Conservation (phyloP, 2,329 filamentous ascomycete species). For the Botryotinia calthae region DNA sequence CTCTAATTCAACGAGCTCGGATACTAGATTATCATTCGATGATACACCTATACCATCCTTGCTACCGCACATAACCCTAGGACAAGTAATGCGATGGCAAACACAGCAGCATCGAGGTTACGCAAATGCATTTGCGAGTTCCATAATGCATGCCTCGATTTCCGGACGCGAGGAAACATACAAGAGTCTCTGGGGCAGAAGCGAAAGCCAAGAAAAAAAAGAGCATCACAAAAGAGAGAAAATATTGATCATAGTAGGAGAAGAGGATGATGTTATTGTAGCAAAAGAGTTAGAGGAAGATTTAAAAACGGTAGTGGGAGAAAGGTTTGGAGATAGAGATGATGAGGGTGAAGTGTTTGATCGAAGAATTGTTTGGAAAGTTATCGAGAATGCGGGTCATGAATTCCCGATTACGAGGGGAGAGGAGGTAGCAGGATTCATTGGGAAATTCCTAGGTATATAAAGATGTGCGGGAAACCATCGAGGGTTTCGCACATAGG, state of each 20-base stretch:
- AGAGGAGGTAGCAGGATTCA: slow-evolving; percentile 37
- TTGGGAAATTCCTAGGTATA: neutral
- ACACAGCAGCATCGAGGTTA: slow-evolving; percentile 56
- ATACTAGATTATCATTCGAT: slow-evolving; percentile 25
- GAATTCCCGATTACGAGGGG: slow-evolving; percentile 62
- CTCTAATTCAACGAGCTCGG: neutral
- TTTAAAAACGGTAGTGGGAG: slow-evolving; percentile 23
- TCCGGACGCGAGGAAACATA: slow-evolving; percentile 52
- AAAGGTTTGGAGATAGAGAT: neutral
- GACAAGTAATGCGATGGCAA: slow-evolving; percentile 53
- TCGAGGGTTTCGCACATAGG: too few relatives aligned
- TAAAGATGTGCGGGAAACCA: neutral
- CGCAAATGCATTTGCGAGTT: slow-evolving; percentile 58
- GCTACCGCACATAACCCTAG: slow-evolving; percentile 29
- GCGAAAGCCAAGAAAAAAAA: neutral
- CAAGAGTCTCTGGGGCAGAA: slow-evolving; percentile 42
- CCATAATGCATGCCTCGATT: slow-evolving; percentile 54
- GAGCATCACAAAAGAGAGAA: slow-evolving; percentile 47
- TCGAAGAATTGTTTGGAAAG: slow-evolving; percentile 49
- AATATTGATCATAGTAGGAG: slow-evolving; percentile 47
- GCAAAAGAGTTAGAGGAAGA: slow-evolving; percentile 41
- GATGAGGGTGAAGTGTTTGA: slow-evolving; percentile 20
- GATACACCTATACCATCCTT: slow-evolving; percentile 25
- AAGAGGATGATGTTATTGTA: slow-evolving; percentile 52
- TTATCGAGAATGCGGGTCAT: slow-evolving; percentile 52